Evolutionary conservation across 495 filamentous ascomycete genomes (phyloP).

Genomic region (Neurospora cerealis): DNA sequence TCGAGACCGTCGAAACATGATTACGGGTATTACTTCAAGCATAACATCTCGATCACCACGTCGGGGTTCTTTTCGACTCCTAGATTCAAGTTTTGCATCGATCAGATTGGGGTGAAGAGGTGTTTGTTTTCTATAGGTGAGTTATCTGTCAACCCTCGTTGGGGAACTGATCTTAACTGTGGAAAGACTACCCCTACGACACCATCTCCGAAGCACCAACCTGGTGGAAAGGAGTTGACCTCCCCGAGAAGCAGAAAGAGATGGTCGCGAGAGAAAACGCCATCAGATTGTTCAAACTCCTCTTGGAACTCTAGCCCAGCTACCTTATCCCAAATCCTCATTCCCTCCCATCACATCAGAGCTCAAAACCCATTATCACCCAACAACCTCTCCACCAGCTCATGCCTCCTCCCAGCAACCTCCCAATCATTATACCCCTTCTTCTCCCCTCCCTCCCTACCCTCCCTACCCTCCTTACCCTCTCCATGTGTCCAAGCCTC

Average conservation of each 20-base stretch:
- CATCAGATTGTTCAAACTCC: constrained; percentile 44
- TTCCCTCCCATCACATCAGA: background rate
- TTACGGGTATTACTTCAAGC: constrained; percentile 50
- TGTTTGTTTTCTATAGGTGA: constrained; percentile 31
- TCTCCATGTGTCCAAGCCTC: constrained; percentile 7
- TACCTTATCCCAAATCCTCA: background rate
- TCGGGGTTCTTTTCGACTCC: constrained; percentile 50
- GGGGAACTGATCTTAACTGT: background rate
- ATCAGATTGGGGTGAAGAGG: constrained; percentile 25
- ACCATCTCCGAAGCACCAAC: constrained; percentile 42
- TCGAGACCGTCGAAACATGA: constrained; percentile 46
- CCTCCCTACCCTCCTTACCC: background rate
- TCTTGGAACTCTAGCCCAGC: constrained; percentile 7
- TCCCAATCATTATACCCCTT: constrained; percentile 29
- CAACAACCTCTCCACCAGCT: constrained; percentile 19
- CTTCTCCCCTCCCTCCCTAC: background rate
- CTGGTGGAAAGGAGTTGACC: constrained; percentile 41
- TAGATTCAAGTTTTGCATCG: constrained; percentile 41
- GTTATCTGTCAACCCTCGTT: background rate
- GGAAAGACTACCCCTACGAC: constrained; percentile 27
- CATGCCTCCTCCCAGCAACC: constrained; percentile 32
- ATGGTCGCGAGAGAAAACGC: constrained; percentile 46
- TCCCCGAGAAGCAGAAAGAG: constrained; percentile 33
- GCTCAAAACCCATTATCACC: background rate
- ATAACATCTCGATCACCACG: constrained; percentile 55